These are phyloP conservation scores for Lojkania enalia DNA, from an alignment of 2,329 filamentous ascomycete genomes.

Conservation along the genomic window DNA sequence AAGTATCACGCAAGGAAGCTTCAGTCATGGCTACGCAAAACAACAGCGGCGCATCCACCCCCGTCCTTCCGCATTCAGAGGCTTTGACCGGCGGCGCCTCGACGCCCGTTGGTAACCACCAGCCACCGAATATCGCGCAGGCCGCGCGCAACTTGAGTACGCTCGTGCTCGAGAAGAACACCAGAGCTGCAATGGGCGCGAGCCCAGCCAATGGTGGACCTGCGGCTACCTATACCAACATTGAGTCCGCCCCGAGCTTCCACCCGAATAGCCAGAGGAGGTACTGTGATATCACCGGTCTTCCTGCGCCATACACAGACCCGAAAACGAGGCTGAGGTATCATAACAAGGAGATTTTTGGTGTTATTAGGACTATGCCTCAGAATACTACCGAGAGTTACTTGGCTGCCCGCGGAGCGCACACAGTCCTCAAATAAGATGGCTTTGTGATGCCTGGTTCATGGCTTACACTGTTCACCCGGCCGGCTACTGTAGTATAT, in stretches of 20 bases:
- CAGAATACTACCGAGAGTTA: slow-evolving; percentile 86
- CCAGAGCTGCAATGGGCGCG: slow-evolving; percentile 34
- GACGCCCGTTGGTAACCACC: slow-evolving; percentile 65
- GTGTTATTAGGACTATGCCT: slow-evolving; percentile 75
- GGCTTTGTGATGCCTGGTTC: too few species aligned
- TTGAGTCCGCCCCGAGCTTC: slow-evolving; percentile 89
- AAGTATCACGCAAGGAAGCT: slow-evolving; percentile 86
- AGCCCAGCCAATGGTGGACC: slow-evolving; percentile 56
- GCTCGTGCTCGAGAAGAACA: slow-evolving; percentile 83
- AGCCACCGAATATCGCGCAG: slow-evolving; percentile 73
- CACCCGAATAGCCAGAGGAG: slow-evolving; percentile 76
- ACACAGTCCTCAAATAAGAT: slow-evolving; percentile 84
- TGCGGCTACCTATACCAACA: slow-evolving; percentile 87
- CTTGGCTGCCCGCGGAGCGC: slow-evolving; percentile 85
- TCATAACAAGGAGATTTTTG: slow-evolving; percentile 90
- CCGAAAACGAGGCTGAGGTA: slow-evolving; percentile 94
- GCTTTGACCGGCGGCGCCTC: slow-evolving; percentile 40
- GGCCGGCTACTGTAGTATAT: too few species aligned
- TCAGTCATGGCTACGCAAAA: slow-evolving; percentile 81
- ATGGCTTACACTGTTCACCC: too few species aligned
- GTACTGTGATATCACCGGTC: slow-evolving; percentile 94
- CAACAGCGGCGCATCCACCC: slow-evolving; percentile 79
- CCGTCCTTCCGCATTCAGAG: slow-evolving; percentile 40
- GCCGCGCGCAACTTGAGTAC: slow-evolving; percentile 84
- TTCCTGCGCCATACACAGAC: slow-evolving; percentile 89